These are phyloP conservation scores for Aspergillus sclerotialis DNA, from an alignment of 2,329 filamentous ascomycete species.

Conservation along the genomic window DNA sequence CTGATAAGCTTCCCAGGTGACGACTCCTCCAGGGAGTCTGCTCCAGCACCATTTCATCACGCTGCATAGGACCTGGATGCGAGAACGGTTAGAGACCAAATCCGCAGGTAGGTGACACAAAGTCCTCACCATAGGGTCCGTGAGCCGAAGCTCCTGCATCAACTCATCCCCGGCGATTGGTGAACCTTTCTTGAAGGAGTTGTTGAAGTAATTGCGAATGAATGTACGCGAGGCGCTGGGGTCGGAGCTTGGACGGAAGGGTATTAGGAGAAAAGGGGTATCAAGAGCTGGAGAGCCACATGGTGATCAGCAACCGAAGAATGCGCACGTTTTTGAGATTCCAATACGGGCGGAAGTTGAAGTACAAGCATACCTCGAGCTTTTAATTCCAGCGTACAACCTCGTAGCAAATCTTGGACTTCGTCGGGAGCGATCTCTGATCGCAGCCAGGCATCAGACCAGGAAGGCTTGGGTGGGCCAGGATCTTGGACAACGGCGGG, in stretches of 20 bases:
- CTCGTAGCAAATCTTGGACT: conserved; percentile 75
- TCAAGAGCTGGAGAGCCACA: conserved; percentile 60
- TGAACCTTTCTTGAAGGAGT: conserved; percentile 51
- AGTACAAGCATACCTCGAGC: conserved; percentile 64
- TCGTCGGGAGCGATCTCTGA: conserved; percentile 80
- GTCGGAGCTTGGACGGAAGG: conserved; percentile 89
- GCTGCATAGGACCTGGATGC: conserved; percentile 71
- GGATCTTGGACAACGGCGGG: conserved; percentile 45
- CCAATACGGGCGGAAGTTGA: conserved; percentile 13
- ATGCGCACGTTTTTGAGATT: conserved; percentile 16
- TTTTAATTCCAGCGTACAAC: conserved; percentile 88
- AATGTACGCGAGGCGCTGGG: conserved; percentile 88
- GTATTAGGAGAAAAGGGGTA: conserved; percentile 84
- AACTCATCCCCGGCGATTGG: conserved; percentile 61
- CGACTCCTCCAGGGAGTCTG: conserved; percentile 79
- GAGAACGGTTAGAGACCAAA: too few relatives aligned
- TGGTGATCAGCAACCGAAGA: conserved; percentile 24
- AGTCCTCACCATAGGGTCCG: conserved; percentile 76
- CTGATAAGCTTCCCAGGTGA: conserved; percentile 96
- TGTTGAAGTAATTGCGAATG: conserved; percentile 84
- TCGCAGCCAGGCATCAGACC: conserved; percentile 83
- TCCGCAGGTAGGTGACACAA: conserved; percentile 3
- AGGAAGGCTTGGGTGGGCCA: conserved; percentile 63
- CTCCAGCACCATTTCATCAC: conserved; percentile 99
- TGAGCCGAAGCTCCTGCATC: conserved; percentile 80